These are phyloP conservation scores for Rutstroemia sp. DNA, from an alignment of 2,329 filamentous ascomycete genomes.

Conservation along the genomic window DNA sequence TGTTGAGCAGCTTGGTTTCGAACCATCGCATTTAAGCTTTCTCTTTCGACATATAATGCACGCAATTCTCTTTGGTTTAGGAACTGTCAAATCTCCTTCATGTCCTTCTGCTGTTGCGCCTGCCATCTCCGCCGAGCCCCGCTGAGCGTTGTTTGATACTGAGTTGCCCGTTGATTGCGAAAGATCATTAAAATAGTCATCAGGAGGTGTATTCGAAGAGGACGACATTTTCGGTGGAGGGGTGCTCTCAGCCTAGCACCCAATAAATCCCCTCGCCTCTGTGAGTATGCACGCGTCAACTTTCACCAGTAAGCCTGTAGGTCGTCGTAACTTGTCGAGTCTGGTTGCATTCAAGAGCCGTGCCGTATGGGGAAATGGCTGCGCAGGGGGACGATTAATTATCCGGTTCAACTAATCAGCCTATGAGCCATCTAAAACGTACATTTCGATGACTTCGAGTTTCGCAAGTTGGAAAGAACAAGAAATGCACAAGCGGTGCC, in stretches of 20 bases:
- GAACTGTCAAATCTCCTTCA: conserved; percentile 46
- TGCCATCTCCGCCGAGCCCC: conserved; percentile 27
- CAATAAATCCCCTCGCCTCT: not conserved
- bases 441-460: not conserved
- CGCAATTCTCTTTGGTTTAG: conserved; percentile 85
- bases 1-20: conserved; percentile 58
- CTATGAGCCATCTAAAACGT: not conserved
- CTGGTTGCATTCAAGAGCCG: not conserved
- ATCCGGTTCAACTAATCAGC: not conserved
- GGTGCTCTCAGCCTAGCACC: not conserved
- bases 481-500: not conserved
- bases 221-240: conserved; percentile 25
- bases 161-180: conserved; percentile 32
- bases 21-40: conserved; percentile 70
- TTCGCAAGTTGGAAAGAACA: not conserved
- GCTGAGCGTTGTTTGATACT: conserved; percentile 25
- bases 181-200: conserved; percentile 51
- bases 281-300: not conserved
- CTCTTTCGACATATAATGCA: conserved; percentile 91
- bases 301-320: not conserved
- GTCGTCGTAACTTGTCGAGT: not conserved
- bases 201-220: conserved; percentile 29
- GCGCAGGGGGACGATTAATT: not conserved
- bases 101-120: conserved; percentile 34
- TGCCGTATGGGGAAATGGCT: not conserved